Conservation (phyloP, 441 rosid species). For the Gossypium gossypioides region DNA sequence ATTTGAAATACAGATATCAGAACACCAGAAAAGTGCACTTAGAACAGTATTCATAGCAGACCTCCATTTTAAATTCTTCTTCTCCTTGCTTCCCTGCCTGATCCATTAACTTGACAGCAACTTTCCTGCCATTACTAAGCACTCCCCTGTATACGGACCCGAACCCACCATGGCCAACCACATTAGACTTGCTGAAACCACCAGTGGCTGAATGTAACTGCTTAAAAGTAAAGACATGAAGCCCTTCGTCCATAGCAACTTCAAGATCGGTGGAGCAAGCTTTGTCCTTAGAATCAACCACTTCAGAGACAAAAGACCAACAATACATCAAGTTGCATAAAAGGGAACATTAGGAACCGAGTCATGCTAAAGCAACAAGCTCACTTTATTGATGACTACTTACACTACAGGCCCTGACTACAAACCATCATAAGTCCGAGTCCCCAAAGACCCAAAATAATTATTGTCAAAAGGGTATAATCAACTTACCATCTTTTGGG, state of each 20-base stretch:
- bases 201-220: conserved; percentile 77
- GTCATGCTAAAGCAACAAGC: not conserved
- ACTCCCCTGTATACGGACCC: conserved; percentile 80
- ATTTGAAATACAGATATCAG: not conserved
- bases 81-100: conserved; percentile 86
- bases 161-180: conserved; percentile 91
- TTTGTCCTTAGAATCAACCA: conserved; percentile 39
- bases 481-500: not conserved
- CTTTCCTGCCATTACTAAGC: conserved; percentile 69
- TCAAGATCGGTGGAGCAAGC: conserved; percentile 26
- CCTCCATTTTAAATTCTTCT: conserved; percentile 88
- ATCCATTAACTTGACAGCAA: conserved; percentile 84
- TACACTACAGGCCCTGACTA: not conserved
- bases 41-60: conserved; percentile 16
- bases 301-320: conserved; percentile 25
- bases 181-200: conserved; percentile 82
- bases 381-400: not conserved
- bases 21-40: not conserved
- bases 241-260: conserved; percentile 41
- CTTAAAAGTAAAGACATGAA: conserved; percentile 68
- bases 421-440: not conserved
- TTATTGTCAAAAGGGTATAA: not conserved
- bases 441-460: not conserved
- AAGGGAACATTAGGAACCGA: not conserved
- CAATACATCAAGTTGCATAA: not conserved